Conservation (phyloP, 805 yeast species). For the Hermanozyma aechmeae region DNA sequence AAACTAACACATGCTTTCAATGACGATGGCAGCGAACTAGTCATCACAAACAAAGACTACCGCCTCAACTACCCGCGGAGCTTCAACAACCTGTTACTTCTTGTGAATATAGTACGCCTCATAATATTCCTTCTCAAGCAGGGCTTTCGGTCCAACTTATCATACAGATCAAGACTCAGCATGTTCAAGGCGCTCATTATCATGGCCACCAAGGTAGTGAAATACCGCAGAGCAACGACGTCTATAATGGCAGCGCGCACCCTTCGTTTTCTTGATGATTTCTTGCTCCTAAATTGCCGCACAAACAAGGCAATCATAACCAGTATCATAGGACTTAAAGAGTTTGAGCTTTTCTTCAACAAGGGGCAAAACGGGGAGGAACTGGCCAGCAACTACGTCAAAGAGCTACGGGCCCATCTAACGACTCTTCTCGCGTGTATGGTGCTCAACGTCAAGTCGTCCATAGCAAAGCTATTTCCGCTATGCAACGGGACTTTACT, state of each 20-base stretch:
- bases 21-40: slow-evolving; percentile 15
- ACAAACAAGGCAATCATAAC: slow-evolving; percentile 27
- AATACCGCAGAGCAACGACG: slow-evolving; percentile 14
- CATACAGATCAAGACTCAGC: slow-evolving; percentile 14
- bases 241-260: slow-evolving; percentile 16
- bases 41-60: slow-evolving; percentile 9
- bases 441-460: slow-evolving; percentile 17
- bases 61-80: slow-evolving; percentile 6
- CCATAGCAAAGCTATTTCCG: slow-evolving; percentile 21
- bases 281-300: slow-evolving; percentile 23
- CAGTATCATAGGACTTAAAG: slow-evolving; percentile 23
- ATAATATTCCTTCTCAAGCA: slow-evolving; percentile 17
- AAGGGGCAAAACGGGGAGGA: slow-evolving; percentile 2
- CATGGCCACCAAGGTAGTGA: slow-evolving; percentile 14
- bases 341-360: slow-evolving; percentile 13
- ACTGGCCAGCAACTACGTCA: slow-evolving; percentile 1
- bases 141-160: slow-evolving; percentile 12
- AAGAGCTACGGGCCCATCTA: slow-evolving; percentile 10
- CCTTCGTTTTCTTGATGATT: slow-evolving; percentile 16
- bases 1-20: slow-evolving; percentile 4
- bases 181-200: slow-evolving; percentile 14
- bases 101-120: slow-evolving; percentile 14
- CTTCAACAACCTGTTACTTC: slow-evolving; percentile 3
- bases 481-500: slow-evolving; percentile 26
- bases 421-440: slow-evolving; percentile 19